Evolutionary conservation across 225 moss, liverwort and hornwort species (phyloP).

Genomic region (Climacium dendroides): DNA sequence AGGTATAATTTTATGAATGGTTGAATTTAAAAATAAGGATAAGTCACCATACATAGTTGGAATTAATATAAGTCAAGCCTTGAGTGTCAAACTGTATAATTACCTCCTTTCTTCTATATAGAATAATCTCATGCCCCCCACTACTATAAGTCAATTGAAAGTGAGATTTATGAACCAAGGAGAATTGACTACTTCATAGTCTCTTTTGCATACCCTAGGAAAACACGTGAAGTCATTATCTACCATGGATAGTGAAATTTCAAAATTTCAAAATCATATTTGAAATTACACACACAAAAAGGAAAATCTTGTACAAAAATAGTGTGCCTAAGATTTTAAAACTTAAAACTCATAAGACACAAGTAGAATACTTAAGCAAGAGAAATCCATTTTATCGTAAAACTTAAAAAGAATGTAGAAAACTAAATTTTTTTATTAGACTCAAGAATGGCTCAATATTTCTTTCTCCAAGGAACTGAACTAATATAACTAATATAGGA

Average conservation of each 20-base stretch:
- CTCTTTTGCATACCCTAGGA: fast-evolving
- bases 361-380: fast-evolving
- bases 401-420: not conserved
- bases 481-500: not conserved
- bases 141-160: too few relatives aligned
- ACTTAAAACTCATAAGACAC: fast-evolving
- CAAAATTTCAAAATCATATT: not conserved
- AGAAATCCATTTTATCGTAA: not conserved
- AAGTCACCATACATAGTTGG: not conserved
- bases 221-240: not conserved
- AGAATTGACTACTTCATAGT: too few relatives aligned
- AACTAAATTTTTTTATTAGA: not conserved
- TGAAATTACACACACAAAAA: not conserved
- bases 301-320: not conserved
- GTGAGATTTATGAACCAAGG: not conserved
- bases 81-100: fast-evolving
- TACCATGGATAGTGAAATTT: not conserved
- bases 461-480: fast-evolving
- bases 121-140: too few relatives aligned
- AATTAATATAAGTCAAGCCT: not conserved
- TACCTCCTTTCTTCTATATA: not conserved
- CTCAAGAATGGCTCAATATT: not conserved
- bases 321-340: not conserved
- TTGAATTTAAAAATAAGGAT: not conserved
- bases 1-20: not conserved